These are phyloP conservation scores for Mycothermus thermophilus DNA, from an alignment of 495 filamentous ascomycete species.

Conservation along the genomic window DNA sequence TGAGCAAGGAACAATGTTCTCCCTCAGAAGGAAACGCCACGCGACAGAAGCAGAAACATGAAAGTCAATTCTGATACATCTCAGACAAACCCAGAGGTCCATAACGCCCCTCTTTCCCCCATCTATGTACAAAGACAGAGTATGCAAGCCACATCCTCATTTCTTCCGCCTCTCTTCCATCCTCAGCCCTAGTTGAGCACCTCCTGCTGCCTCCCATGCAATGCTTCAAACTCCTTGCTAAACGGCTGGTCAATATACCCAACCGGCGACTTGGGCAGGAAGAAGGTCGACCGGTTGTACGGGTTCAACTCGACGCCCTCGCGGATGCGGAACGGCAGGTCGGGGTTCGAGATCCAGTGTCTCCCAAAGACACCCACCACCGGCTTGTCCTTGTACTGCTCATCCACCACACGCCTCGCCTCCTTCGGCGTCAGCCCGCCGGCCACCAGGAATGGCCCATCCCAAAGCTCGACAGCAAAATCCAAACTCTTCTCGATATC, in stretches of 20 bases:
- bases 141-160: too few species aligned
- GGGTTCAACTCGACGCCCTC: slow-evolving; percentile 39
- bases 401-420: slow-evolving; percentile 39
- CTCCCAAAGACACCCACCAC: slow-evolving; percentile 46
- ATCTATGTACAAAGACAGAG: too few species aligned
- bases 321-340: slow-evolving; percentile 49
- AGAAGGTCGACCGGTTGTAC: slow-evolving; percentile 49
- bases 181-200: too few species aligned
- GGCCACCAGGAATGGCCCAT: slow-evolving; percentile 43
- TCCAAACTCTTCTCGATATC: slow-evolving; percentile 36
- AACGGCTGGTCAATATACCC: slow-evolving; percentile 58
- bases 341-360: slow-evolving; percentile 56
- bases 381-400: slow-evolving; percentile 39
- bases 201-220: too few species aligned
- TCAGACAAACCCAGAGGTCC: too few species aligned
- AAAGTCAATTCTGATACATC: too few species aligned
- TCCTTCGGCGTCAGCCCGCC: slow-evolving; percentile 40
- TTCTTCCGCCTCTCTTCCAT: too few species aligned
- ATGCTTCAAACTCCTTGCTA: slow-evolving; percentile 36
- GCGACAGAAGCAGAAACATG: too few species aligned
- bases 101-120: too few species aligned
- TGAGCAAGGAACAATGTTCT: too few species aligned
- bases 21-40: too few species aligned
- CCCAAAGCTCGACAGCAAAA: slow-evolving; percentile 38
- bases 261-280: slow-evolving; percentile 30